These are phyloP conservation scores for Cinnamomum chago DNA, from an alignment of 164 flowering plant species.

Conservation along the genomic window DNA sequence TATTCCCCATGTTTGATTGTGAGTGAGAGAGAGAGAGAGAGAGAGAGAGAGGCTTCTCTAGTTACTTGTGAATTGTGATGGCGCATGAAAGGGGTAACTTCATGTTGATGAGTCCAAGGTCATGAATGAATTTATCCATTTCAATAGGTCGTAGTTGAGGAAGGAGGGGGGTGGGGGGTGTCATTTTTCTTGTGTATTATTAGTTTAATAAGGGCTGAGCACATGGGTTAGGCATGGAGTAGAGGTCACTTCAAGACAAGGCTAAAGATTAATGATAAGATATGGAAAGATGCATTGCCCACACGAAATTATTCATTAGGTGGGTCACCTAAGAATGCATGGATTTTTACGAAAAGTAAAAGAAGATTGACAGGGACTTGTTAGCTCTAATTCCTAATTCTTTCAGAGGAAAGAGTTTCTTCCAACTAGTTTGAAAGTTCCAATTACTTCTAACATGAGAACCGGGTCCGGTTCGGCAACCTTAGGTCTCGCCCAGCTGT, in stretches of 20 bases:
- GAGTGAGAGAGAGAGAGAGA: not conserved
- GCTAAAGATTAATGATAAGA: not conserved
- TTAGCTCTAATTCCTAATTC: not conserved
- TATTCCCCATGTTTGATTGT: conserved; percentile 44
- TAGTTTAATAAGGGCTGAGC: conserved; percentile 2
- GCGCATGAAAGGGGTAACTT: not conserved
- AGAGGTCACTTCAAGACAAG: conserved; percentile 9
- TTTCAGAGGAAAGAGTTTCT: not conserved
- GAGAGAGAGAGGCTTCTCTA: not conserved
- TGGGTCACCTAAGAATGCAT: conserved; percentile 6
- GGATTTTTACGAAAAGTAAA: not conserved
- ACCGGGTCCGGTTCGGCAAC: not conserved
- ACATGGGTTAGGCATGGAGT: conserved; percentile 14
- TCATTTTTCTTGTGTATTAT: not conserved
- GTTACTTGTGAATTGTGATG: not conserved
- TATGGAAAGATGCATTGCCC: conserved; percentile 4
- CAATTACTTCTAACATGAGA: too few species aligned
- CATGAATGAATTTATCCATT: not conserved
- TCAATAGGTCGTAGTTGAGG: not conserved
- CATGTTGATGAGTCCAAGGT: not conserved
- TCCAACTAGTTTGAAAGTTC: too few species aligned
- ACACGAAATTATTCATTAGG: conserved; percentile 7
- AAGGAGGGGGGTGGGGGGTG: not conserved
- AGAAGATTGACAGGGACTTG: not conserved
- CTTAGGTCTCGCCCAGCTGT: not conserved